phyloP scores from a whole-genome alignment of 495 filamentous ascomycete genomes.

The Platismatia glauca region DNA sequence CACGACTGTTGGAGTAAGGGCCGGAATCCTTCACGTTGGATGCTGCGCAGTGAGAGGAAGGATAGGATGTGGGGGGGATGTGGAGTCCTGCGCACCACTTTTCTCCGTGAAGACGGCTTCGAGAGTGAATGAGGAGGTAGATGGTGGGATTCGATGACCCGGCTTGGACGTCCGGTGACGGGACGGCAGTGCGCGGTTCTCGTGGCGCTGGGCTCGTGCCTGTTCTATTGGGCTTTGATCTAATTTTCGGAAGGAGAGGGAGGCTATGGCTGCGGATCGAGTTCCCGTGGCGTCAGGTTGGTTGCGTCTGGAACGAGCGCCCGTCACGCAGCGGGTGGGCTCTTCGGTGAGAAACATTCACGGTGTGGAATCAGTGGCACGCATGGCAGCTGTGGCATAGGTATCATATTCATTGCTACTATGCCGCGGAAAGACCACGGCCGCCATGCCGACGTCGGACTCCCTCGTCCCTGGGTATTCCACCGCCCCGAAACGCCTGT shows the following conservation, averaged over 20 bases:
- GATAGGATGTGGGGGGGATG: background rate
- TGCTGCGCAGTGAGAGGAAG: background rate
- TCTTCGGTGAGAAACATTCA: background rate
- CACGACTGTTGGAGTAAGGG: no score
- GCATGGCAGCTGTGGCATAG: background rate
- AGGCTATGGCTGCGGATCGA: background rate
- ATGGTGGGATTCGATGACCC: no score
- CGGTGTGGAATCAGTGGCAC: background rate
- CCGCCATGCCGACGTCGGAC: background rate
- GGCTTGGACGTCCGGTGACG: no score
- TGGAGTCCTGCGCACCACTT: background rate
- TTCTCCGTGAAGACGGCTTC: no score
- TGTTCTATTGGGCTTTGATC: background rate
- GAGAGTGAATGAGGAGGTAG: no score
- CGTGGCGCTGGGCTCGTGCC: background rate
- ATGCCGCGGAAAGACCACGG: background rate
- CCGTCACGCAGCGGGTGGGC: background rate
- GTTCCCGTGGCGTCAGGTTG: background rate
- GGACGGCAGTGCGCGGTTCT: no score
- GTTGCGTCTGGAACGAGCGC: background rate
- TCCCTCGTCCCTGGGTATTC: slow-evolving; percentile 8
- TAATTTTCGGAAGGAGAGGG: background rate
- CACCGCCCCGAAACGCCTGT: slow-evolving; percentile 6
- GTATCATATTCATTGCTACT: background rate
- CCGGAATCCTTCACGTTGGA: background rate